phyloP scores from a whole-genome alignment of 352 stramenopile species.

The Phytophthora hybrid region DNA sequence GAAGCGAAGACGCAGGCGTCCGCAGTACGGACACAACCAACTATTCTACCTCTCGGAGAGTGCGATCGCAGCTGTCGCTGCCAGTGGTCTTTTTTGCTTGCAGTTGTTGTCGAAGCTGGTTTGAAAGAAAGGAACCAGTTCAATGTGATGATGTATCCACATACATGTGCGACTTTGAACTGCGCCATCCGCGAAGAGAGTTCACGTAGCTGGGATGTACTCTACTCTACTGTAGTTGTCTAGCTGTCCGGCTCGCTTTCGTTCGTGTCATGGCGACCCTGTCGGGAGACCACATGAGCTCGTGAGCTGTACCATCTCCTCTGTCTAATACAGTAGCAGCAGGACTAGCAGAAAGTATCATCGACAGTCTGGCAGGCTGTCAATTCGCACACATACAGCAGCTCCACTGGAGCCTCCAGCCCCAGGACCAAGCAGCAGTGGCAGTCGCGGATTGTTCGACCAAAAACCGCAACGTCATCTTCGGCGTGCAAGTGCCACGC shows the following conservation, averaged over 20 bases:
- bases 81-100: too few species aligned
- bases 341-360: not conserved
- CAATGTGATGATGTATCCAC: too few species aligned
- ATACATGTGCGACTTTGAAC: too few species aligned
- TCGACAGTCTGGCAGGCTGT: not conserved
- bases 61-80: too few species aligned
- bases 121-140: too few species aligned
- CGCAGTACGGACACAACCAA: not conserved
- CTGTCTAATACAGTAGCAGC: not conserved
- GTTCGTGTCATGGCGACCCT: not conserved
- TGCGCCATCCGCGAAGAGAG: not conserved
- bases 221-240: too few species aligned
- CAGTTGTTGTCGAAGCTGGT: too few species aligned
- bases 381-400: not conserved
- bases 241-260: not conserved
- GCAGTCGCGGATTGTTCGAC: slow-evolving; percentile 8
- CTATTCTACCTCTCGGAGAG: too few species aligned
- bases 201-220: not conserved
- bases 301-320: not conserved
- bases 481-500: not conserved
- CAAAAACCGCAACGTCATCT: slow-evolving; percentile 20
- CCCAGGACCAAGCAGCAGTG: not conserved
- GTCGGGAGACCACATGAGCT: not conserved
- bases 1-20: not conserved
- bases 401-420: too few species aligned